A percentile compares a stretch with the other conserved stretches of the same genome.
phyloP scores from a whole-genome alignment of 495 filamentous ascomycete species.

The Rusavskia elegans region DNA sequence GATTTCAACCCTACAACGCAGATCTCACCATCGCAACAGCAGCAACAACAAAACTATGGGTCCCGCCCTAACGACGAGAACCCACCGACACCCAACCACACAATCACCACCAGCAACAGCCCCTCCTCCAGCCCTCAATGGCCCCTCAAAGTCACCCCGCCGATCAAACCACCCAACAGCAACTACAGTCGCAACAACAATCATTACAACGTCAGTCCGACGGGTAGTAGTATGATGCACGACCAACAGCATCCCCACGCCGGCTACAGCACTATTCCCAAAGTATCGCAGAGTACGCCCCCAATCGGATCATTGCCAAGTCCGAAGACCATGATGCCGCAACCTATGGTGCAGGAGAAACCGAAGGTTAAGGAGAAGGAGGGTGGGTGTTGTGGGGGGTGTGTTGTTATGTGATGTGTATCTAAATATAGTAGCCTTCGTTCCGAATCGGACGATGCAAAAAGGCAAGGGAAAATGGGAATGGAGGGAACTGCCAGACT shows the following conservation, averaged over 20 bases:
- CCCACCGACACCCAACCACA: too few relatives aligned
- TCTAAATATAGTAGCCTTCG: too few relatives aligned
- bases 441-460: too few relatives aligned
- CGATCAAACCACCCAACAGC: conserved; percentile 6
- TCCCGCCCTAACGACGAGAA: too few relatives aligned
- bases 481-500: background rate
- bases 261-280: conserved; percentile 39
- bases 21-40: background rate
- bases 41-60: background rate
- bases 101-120: too few relatives aligned
- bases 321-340: conserved; percentile 21
- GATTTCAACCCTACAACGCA: background rate
- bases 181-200: conserved; percentile 1
- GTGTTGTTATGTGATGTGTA: conserved; percentile 37
- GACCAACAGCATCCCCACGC: conserved; percentile 4
- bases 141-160: conserved; percentile 2
- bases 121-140: conserved; percentile 20
- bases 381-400: conserved; percentile 35
- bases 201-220: background rate
- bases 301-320: conserved; percentile 19
- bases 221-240: background rate
- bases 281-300: conserved; percentile 26
- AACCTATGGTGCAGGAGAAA: background rate
- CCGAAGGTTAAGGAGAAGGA: conserved; percentile 19
- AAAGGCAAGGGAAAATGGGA: too few relatives aligned